Evolutionary conservation across 768 basidiomycete species (phyloP).

Genomic region (Termitomyces sp.): DNA sequence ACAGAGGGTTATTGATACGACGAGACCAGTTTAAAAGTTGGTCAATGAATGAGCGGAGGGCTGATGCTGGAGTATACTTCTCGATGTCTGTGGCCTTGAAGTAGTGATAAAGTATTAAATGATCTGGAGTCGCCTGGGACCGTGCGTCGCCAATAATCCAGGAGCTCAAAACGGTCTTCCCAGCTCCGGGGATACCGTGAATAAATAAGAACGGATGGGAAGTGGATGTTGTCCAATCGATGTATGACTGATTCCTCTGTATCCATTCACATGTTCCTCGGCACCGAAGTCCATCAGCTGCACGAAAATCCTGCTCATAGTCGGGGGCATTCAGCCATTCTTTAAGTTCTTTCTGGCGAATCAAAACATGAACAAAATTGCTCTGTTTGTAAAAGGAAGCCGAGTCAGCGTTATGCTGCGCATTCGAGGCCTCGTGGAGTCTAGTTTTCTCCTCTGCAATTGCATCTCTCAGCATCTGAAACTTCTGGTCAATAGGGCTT

Average conservation of each 20-base stretch:
- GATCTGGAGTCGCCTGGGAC: neutral
- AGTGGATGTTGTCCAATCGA: neutral
- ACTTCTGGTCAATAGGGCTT: constrained; percentile 1
- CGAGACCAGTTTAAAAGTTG: neutral
- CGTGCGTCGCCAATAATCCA: constrained; percentile 1
- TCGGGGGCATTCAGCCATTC: constrained; percentile 4
- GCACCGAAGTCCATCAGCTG: neutral
- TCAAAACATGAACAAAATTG: neutral
- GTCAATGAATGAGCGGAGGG: constrained; percentile 1
- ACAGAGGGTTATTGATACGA: neutral
- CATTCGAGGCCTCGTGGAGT: neutral
- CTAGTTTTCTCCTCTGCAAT: neutral
- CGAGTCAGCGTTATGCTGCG: neutral
- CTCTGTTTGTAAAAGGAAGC: neutral
- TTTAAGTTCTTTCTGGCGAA: neutral
- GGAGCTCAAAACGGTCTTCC: constrained; percentile 10
- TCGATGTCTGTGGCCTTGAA: constrained; percentile 2
- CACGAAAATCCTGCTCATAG: constrained; percentile 1
- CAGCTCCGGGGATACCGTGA: constrained; percentile 4
- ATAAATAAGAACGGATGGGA: neutral
- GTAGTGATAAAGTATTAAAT: constrained; percentile 4
- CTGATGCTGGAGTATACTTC: neutral
- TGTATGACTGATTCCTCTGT: neutral
- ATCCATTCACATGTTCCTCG: constrained; percentile 12
- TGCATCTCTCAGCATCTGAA: neutral